Conservation (phyloP, 2,329 filamentous ascomycete genomes). For the Scedosporium minutisporum region DNA sequence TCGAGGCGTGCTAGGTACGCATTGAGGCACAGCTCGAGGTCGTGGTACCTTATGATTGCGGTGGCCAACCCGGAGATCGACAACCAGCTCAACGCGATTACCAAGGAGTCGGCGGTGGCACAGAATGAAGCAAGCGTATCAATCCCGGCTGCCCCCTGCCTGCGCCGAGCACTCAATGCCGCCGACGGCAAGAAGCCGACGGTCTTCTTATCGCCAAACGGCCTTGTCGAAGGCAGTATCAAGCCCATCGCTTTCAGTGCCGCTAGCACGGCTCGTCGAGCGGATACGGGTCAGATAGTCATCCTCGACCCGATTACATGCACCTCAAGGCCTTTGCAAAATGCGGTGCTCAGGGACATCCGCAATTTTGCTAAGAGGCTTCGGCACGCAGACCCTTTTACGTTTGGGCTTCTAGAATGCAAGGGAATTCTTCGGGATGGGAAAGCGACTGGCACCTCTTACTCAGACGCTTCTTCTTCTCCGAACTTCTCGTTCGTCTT, state of each 20-base stretch:
- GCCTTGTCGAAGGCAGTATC: not conserved
- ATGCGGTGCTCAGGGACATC: too few relatives aligned
- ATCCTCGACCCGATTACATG: not conserved
- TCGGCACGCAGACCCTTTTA: too few relatives aligned
- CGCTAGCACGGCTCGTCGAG: conserved; percentile 1
- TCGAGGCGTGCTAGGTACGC: conserved; percentile 13
- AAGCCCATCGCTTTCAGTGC: conserved; percentile 6
- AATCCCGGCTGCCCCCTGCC: conserved; percentile 17
- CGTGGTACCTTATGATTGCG: conserved; percentile 11
- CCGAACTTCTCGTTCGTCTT: too few relatives aligned
- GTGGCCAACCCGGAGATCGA: conserved; percentile 7
- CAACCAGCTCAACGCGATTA: conserved; percentile 5
- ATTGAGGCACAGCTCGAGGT: conserved; percentile 13
- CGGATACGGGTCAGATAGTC: not conserved
- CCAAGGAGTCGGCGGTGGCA: not conserved
- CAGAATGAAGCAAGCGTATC: conserved; percentile 19
- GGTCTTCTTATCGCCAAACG: not conserved
- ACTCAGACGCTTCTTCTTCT: too few relatives aligned
- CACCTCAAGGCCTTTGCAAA: not conserved
- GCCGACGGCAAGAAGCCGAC: not conserved
- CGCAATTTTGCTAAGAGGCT: too few relatives aligned
- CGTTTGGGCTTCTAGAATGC: too few relatives aligned
- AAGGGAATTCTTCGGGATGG: too few relatives aligned
- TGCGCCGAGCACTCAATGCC: conserved; percentile 20
- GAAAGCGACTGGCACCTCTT: too few relatives aligned